phyloP scores from a whole-genome alignment of 2,329 filamentous ascomycete genomes.

The Sphaerostilbella broomeana region DNA sequence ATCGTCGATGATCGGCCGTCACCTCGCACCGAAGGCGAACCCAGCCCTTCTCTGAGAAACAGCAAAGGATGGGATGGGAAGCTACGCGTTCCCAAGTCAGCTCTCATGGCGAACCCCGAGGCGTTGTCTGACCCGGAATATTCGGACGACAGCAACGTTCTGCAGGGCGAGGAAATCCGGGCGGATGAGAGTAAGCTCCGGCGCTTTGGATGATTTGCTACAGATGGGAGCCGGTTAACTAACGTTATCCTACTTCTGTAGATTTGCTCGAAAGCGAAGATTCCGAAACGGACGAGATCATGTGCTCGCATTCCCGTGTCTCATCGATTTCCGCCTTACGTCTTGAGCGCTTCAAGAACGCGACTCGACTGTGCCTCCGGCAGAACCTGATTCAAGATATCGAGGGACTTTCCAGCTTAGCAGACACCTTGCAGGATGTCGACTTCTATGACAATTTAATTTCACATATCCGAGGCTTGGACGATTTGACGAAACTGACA shows the following conservation, averaged over 20 bases:
- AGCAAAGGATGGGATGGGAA: constrained; percentile 80
- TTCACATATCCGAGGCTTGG: constrained; percentile 75
- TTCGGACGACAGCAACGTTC: constrained; percentile 62
- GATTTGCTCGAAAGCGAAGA: constrained; percentile 57
- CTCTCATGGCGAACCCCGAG: constrained; percentile 66
- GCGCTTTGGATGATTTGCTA: not conserved
- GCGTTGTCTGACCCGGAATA: constrained; percentile 80
- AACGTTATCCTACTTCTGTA: constrained; percentile 21
- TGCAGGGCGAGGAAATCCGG: constrained; percentile 66
- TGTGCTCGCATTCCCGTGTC: constrained; percentile 82
- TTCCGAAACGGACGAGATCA: constrained; percentile 66
- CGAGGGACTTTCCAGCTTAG: constrained; percentile 62
- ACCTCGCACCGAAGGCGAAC: constrained; percentile 34
- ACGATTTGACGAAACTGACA: constrained; percentile 67
- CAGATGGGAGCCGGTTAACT: not conserved
- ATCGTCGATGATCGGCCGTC: constrained; percentile 38
- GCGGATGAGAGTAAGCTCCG: constrained; percentile 67
- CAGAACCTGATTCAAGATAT: constrained; percentile 85
- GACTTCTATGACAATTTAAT: constrained; percentile 98
- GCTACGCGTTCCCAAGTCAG: constrained; percentile 59
- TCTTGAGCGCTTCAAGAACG: constrained; percentile 76
- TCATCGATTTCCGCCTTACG: constrained; percentile 67
- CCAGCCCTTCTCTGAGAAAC: constrained; percentile 45
- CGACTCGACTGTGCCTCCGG: constrained; percentile 76
- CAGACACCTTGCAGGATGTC: constrained; percentile 67